Conservation (phyloP, 2,329 filamentous ascomycete species). For the Phialophora expanda region DNA sequence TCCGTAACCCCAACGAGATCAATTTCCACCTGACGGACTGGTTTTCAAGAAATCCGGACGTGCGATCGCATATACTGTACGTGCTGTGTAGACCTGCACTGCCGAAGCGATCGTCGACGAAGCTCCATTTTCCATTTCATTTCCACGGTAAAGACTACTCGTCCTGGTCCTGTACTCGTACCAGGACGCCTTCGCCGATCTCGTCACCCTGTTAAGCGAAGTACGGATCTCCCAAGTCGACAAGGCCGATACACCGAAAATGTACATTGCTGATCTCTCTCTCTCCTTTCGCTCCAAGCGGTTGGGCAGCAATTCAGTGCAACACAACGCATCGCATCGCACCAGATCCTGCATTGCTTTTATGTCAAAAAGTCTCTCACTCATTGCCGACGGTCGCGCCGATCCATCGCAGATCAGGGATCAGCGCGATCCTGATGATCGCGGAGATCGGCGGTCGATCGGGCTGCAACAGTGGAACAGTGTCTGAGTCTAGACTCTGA, state of each 20-base stretch:
- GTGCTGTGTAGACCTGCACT: background rate
- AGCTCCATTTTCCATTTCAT: background rate
- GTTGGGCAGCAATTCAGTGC: background rate
- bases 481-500: background rate
- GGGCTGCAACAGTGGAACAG: background rate
- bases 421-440: background rate
- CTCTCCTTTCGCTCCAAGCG: background rate
- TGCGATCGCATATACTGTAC: background rate
- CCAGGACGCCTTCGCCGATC: background rate
- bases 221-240: background rate
- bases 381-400: background rate
- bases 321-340: background rate
- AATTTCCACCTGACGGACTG: background rate
- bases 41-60: background rate
- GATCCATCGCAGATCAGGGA: background rate
- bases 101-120: background rate
- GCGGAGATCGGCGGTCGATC: background rate
- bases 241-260: background rate
- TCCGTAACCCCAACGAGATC: background rate
- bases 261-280: background rate
- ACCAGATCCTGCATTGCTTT: background rate
- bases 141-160: background rate
- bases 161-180: background rate
- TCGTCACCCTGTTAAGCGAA: background rate
- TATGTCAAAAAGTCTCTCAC: background rate